Percentiles rank a stretch among this genome's conserved stretches.
Conservation (phyloP, 768 basidiomycete species). For the Crepidotus variabilis region DNA sequence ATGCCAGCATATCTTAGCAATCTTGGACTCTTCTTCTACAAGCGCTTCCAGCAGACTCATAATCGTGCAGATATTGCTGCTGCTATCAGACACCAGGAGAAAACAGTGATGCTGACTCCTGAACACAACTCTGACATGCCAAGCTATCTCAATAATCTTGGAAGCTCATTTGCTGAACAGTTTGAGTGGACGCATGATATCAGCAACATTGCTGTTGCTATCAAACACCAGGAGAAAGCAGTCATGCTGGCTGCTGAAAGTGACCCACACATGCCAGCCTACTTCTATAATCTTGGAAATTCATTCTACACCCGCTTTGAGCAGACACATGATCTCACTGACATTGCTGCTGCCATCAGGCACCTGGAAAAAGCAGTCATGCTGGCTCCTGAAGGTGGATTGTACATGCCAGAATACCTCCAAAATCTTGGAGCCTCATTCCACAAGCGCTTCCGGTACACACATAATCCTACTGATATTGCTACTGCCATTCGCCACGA, state of each 20-base stretch:
- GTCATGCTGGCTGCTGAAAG: background rate
- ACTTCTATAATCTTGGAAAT: conserved; percentile 2
- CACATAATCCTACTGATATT: conserved; percentile 4
- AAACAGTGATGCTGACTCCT: background rate
- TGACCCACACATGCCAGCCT: conserved; percentile 1
- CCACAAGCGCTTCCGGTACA: conserved; percentile 2
- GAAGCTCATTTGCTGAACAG: no score
- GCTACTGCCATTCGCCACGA: background rate
- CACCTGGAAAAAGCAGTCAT: conserved; percentile 2
- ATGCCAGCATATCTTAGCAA: background rate
- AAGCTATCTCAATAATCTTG: no score
- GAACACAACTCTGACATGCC: background rate
- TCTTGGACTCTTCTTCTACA: background rate
- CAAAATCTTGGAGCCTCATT: conserved; percentile 7
- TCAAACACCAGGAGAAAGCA: background rate
- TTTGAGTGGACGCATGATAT: no score
- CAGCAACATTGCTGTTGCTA: no score
- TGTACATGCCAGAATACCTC: conserved; percentile 3
- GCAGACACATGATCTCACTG: background rate
- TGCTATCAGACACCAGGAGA: background rate
- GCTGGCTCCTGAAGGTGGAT: conserved; percentile 3
- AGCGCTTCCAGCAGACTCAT: background rate
- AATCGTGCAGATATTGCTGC: conserved; percentile 11
- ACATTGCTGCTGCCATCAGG: conserved; percentile 1
- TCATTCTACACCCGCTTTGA: conserved; percentile 2